Evolutionary conservation across 768 basidiomycete species (phyloP), one percentile per base, ranked within the genome.

Genomic region (Hericium coralloides): DNA sequence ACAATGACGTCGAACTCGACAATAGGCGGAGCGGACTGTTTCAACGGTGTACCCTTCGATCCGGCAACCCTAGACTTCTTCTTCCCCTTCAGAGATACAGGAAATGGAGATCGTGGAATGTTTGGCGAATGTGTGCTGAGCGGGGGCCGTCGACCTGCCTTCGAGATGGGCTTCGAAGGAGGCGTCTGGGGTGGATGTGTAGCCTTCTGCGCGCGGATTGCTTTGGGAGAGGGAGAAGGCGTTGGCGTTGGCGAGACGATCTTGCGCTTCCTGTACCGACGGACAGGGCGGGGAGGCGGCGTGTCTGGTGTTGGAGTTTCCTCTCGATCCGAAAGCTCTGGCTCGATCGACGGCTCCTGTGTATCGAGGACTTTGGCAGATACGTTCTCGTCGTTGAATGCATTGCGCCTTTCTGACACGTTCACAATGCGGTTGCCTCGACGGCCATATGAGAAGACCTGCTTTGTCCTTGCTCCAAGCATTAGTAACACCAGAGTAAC

Each of bases 1-100:
- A 87, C 72, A 38, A 83, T 71, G 52, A 91, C 89, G 49, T 90
- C 85, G 52, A 89, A 72, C 41, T 82, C 75, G 12, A 89, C 76
- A 18, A 79, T 67, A 1, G 81, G 79, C 1, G 77, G 72, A 41
- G 72, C 70, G 31, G 45, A 7, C 76, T 70, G 66, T 68, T 72
- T 65, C 47, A 62, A 58, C 38, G 66, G 37, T 31, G 55, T 39
- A 25, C 55, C 48, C 56, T 64, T 63, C 58, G 50, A 49, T 14
- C 20, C 37, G 17, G 57, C 43, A 18, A 37, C 18, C 23, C 18
- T 38, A 39, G 55, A 36, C 60, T 63, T 64, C 59, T 69, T 52
- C 64, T 70, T 66, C 60, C 60, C 61, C 63, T 59, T 31, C 10
- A 31, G 58, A 31, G 58, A 14, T 52, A 56, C 59, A 56, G 59